Percentiles rank a stretch among this genome's conserved stretches.
phyloP scores from a whole-genome alignment of 352 stramenopile genomes.

The Pythium apleroticum region DNA sequence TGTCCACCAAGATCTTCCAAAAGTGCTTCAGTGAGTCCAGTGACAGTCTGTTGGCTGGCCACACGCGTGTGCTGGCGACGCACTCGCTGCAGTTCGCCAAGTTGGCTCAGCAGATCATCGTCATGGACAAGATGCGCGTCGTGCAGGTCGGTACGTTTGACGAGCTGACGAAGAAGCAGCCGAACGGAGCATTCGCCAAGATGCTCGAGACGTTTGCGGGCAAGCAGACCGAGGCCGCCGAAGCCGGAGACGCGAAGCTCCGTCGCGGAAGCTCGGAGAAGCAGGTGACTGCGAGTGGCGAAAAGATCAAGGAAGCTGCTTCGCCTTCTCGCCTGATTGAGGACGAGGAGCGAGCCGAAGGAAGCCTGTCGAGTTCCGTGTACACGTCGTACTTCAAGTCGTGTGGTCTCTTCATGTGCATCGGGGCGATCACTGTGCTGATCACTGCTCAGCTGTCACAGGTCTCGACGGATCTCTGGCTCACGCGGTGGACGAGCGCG shows the following conservation, averaged over 20 bases:
- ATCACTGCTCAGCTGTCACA: conserved; percentile 46
- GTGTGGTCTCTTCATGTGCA: conserved; percentile 37
- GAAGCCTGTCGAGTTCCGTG: conserved; percentile 36
- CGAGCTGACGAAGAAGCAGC: conserved; percentile 39
- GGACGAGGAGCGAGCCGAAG: conserved; percentile 46
- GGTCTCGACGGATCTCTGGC: conserved; percentile 66
- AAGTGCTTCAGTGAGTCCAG: conserved; percentile 48
- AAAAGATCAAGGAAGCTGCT: not conserved
- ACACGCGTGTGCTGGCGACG: conserved; percentile 54
- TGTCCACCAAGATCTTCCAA: conserved; percentile 49
- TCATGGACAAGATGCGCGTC: conserved; percentile 68
- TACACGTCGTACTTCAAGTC: conserved; percentile 54
- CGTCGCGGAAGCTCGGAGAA: conserved; percentile 3
- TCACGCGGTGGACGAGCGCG: conserved; percentile 53
- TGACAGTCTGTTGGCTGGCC: conserved; percentile 38
- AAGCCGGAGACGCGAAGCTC: not conserved
- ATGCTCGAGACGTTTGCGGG: conserved; percentile 33
- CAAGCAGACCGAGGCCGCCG: not conserved
- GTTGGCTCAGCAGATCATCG: conserved; percentile 64
- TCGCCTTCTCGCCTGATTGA: conserved; percentile 34
- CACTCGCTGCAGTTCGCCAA: conserved; percentile 57
- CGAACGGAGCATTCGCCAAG: conserved; percentile 42
- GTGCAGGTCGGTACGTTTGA: conserved; percentile 64
- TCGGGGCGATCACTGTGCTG: conserved; percentile 39
- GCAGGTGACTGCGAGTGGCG: not conserved